phyloP scores from a whole-genome alignment of 768 basidiomycete genomes.

The Suillus luteus region DNA sequence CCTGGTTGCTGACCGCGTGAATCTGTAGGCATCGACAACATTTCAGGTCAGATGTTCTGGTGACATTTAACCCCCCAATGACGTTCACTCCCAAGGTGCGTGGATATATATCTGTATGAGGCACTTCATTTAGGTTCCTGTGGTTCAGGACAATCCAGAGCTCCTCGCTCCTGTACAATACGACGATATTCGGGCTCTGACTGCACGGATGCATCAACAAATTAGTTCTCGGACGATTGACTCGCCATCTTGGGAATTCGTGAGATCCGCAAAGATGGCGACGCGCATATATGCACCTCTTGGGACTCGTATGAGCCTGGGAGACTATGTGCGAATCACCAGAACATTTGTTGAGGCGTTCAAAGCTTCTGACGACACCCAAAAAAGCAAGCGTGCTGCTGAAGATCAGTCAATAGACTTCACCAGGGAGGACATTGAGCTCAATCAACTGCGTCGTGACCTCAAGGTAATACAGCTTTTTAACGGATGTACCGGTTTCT shows the following conservation, averaged over 20 bases:
- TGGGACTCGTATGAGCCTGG: constrained; percentile 83
- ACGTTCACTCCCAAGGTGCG: constrained; percentile 62
- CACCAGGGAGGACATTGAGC: constrained; percentile 29
- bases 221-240: constrained; percentile 81
- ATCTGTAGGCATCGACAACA: constrained; percentile 73
- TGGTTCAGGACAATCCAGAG: constrained; percentile 63
- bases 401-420: constrained; percentile 28
- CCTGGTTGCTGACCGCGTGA: constrained; percentile 3
- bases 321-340: constrained; percentile 79
- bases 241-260: constrained; percentile 81
- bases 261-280: constrained; percentile 76
- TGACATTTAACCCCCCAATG: constrained; percentile 76
- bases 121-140: constrained; percentile 10
- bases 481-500: not conserved
- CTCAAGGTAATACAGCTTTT: constrained; percentile 51
- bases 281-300: constrained; percentile 82
- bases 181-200: constrained; percentile 57
- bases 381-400: constrained; percentile 24
- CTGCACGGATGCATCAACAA: constrained; percentile 61
- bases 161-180: constrained; percentile 69
- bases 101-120: not conserved
- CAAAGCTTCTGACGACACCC: constrained; percentile 44
- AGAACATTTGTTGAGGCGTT: constrained; percentile 78
- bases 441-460: constrained; percentile 46
- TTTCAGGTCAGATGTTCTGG: constrained; percentile 85